phyloP scores from a whole-genome alignment of 139 green algal genomes.

The Chlorella vulgaris region DNA sequence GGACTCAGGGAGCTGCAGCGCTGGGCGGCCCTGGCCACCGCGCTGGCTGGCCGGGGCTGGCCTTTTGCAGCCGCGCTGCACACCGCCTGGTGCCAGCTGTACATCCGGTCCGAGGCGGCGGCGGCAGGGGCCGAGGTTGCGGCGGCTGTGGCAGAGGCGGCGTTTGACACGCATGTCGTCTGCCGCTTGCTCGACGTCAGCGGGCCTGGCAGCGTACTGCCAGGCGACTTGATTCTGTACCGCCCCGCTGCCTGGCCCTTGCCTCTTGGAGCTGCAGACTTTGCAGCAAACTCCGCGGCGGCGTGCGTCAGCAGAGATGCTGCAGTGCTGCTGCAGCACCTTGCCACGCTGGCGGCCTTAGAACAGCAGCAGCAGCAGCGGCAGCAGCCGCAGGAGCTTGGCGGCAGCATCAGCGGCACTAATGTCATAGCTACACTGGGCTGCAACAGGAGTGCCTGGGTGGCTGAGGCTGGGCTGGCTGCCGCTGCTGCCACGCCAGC shows the following conservation, averaged over 20 bases:
- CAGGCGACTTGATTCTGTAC: constrained; percentile 26
- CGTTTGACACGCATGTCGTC: constrained; percentile 26
- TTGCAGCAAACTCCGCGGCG: constrained; percentile 26
- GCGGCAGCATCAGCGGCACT: neutral
- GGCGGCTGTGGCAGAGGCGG: neutral
- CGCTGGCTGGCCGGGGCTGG: constrained; percentile 69
- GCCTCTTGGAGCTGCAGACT: constrained; percentile 5
- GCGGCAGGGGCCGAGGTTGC: neutral
- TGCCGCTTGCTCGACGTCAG: too few relatives aligned
- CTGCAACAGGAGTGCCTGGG: neutral
- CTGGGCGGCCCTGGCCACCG: constrained; percentile 56
- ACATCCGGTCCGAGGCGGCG: neutral
- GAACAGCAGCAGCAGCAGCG: neutral
- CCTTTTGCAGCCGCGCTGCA: constrained; percentile 8
- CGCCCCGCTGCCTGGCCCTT: constrained; percentile 46
- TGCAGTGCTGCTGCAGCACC: constrained; percentile 18
- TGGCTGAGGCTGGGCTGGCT: neutral
- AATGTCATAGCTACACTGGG: neutral
- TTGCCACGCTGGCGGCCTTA: neutral
- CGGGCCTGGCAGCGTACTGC: too few relatives aligned
- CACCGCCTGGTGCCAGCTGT: constrained; percentile 19
- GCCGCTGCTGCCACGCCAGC: constrained; percentile 8
- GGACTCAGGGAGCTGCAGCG: constrained; percentile 56
- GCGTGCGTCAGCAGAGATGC: constrained; percentile 47
- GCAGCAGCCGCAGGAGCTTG: too few relatives aligned